These are phyloP conservation scores for Xylariaceae sp. DNA, from an alignment of 2,329 filamentous ascomycete species.

Conservation along the genomic window DNA sequence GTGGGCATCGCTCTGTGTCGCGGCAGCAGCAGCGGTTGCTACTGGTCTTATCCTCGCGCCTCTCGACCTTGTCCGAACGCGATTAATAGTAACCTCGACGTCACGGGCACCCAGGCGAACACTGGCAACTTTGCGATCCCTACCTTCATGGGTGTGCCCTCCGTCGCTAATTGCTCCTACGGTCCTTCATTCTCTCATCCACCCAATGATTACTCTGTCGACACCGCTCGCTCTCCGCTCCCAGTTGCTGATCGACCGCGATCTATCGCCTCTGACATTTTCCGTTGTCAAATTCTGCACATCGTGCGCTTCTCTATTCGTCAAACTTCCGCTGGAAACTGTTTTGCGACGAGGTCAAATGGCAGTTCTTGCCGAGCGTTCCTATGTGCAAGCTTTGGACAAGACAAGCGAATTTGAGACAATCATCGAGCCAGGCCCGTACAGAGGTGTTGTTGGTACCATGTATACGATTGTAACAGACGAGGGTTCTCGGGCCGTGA, in stretches of 20 bases:
- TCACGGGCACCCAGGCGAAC: constrained; percentile 70
- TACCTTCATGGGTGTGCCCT: constrained; percentile 73
- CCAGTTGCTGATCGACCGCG: constrained; percentile 76
- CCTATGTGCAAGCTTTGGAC: constrained; percentile 47
- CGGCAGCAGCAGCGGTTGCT: constrained; percentile 57
- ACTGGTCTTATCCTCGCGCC: constrained; percentile 80
- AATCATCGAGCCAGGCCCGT: constrained; percentile 73
- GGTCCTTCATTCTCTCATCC: constrained; percentile 76
- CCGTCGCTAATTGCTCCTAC: constrained; percentile 73
- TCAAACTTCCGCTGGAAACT: constrained; percentile 88
- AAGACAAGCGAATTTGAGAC: constrained; percentile 53
- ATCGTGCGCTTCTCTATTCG: constrained; percentile 71
- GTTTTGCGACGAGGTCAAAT: constrained; percentile 86
- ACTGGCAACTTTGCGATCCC: constrained; percentile 66
- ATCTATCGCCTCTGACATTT: constrained; percentile 75
- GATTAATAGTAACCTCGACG: constrained; percentile 79
- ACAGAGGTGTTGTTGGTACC: constrained; percentile 82
- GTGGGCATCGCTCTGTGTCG: constrained; percentile 71
- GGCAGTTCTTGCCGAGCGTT: constrained; percentile 55
- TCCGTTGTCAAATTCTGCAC: constrained; percentile 76
- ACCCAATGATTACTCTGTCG: constrained; percentile 74
- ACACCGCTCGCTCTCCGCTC: constrained; percentile 81
- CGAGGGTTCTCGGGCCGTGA: constrained; percentile 61
- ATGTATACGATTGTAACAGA: constrained; percentile 82
- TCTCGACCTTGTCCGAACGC: constrained; percentile 83